Evolutionary conservation across 108 stramenopile species (phyloP).

Genomic region (Mediolabrus comicus): DNA sequence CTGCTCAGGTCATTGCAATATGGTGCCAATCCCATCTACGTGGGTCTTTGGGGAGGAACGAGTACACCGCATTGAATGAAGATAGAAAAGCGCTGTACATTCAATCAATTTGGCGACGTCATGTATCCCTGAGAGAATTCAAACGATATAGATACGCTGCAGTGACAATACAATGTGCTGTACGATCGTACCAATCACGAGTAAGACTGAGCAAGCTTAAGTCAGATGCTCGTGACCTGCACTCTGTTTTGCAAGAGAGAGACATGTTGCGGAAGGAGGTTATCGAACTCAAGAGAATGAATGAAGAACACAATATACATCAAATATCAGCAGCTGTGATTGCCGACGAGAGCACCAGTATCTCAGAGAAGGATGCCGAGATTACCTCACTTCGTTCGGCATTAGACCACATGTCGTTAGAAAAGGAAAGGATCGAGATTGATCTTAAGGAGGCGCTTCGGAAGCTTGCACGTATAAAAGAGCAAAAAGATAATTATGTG

Average conservation of each 20-base stretch:
- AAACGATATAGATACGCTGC: background rate
- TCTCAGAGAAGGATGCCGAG: conserved; percentile 1
- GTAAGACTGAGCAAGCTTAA: conserved; percentile 2
- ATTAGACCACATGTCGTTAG: conserved; percentile 7
- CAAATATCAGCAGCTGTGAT: background rate
- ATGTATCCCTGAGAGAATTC: conserved; percentile 5
- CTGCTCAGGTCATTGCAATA: conserved; percentile 14
- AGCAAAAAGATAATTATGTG: background rate
- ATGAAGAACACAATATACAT: background rate
- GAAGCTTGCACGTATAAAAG: background rate
- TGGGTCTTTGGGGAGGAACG: background rate
- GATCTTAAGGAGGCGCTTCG: background rate
- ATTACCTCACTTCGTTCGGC: conserved; percentile 9
- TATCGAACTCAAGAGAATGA: conserved; percentile 13
- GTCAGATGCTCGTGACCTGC: conserved; percentile 23
- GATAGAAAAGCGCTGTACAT: conserved; percentile 20
- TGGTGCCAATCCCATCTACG: conserved; percentile 33
- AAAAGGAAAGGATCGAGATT: conserved; percentile 8
- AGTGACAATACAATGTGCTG: conserved; percentile 24
- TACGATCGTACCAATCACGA: conserved; percentile 6
- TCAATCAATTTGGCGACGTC: conserved; percentile 34
- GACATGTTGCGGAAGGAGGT: conserved; percentile 19
- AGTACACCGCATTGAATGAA: conserved; percentile 11
- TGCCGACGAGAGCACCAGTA: background rate
- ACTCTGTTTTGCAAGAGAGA: conserved; percentile 15